Conservation (phyloP, 192 early-diverging fungal species). For the Entomortierella beljakovae region DNA sequence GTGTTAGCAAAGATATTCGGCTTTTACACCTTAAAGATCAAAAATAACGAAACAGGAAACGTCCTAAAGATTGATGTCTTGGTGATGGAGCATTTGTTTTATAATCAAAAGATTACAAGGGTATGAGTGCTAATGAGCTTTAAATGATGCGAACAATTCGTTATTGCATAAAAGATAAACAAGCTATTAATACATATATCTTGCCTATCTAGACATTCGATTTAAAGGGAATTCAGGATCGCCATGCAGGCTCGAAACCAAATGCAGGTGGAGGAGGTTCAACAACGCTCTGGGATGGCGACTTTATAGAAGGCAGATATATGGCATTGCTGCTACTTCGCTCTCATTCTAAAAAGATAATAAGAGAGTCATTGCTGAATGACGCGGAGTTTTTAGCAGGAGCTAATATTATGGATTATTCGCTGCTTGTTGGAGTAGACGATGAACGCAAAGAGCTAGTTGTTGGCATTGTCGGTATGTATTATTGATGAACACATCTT, state of each 20-base stretch:
- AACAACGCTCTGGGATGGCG: conserved; percentile 73
- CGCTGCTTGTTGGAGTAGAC: conserved; percentile 94
- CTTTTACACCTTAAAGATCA: conserved; percentile 88
- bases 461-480: conserved; percentile 70
- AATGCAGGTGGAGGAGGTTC: conserved; percentile 46
- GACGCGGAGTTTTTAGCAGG: conserved; percentile 93
- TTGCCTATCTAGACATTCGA: conserved; percentile 71
- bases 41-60: conserved; percentile 76
- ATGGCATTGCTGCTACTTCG: conserved; percentile 76
- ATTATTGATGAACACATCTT: neutral
- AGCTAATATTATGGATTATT: conserved; percentile 98
- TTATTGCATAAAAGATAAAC: no score
- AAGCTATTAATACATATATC: neutral
- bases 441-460: conserved; percentile 85
- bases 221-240: conserved; percentile 80
- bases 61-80: conserved; percentile 85
- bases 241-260: conserved; percentile 60
- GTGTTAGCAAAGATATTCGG: conserved; percentile 91
- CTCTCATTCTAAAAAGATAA: conserved; percentile 86
- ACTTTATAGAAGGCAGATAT: conserved; percentile 76
- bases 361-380: conserved; percentile 85
- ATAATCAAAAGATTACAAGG: conserved; percentile 71
- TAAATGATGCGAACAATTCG: no score
- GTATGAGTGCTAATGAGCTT: conserved; percentile 41
- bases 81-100: conserved; percentile 97